Evolutionary conservation across 352 stramenopile species (phyloP), one percentile per base, ranked within the genome.

Genomic region (Phytophthora pistaciae): DNA sequence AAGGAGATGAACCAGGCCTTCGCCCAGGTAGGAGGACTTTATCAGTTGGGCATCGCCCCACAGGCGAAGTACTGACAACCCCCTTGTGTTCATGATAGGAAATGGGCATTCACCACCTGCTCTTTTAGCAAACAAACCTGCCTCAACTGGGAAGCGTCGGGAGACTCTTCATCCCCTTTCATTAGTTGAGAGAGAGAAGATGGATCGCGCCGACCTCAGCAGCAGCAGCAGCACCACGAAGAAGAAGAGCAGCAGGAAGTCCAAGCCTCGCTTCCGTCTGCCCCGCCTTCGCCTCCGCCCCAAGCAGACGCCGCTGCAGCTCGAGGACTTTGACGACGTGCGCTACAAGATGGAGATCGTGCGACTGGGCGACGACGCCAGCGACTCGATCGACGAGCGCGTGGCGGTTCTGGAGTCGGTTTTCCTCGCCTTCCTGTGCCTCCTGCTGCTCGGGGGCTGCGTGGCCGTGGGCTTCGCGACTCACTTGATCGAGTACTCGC

Each of bases 1-100:
- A 90, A 84, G 44, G 82, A 91, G 57, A 61, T 92, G 46, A 95
- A 95, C 44, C 68, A 82, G 29, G 82, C 77, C 18, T 89, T 95
- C 57, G 82, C 79, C 9, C 59, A 83, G 75, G 80, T 84, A 46
- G 55, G 16, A 18, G 55, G 21, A 14, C 42, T 56, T 8, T 5
- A 36, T 49, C 42, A 18, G n/a, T 3, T 29, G 27, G 27, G 6
- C 3, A 46, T 21, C 21, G 1, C 20, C 48, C 48, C 14, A 8
- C 3, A 23, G 5, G 6, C 18, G 38, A 20, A 21, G 42, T 20
- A 56, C 16, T 46, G 21, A 42, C 16, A 44, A 13, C 27, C 27
- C 49, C 42, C 14, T 20, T 38, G 21, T 18, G 18, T 38, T 20
- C 52, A 29, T 23, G 10, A 3, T 56, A 85, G 63, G 80, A 93